These are phyloP conservation scores for Mycena crocata DNA, from an alignment of 768 basidiomycete species.

Conservation along the genomic window DNA sequence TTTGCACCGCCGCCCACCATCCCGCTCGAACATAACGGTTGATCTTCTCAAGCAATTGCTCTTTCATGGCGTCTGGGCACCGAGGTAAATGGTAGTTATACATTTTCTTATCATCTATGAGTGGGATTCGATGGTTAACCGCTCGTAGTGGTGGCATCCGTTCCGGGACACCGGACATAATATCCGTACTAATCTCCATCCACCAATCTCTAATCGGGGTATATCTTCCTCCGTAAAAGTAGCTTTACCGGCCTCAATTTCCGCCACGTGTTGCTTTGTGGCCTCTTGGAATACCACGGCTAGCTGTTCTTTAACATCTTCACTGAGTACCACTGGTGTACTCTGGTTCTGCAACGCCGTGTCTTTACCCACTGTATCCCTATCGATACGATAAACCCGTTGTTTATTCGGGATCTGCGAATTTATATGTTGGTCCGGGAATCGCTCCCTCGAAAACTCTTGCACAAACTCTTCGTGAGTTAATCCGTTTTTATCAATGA, in stretches of 20 bases:
- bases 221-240: constrained; percentile 24
- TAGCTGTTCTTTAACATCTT: background rate
- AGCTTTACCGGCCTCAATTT: background rate
- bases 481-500: background rate
- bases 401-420: background rate
- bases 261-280: background rate
- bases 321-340: background rate
- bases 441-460: background rate
- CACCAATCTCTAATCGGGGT: constrained; percentile 33
- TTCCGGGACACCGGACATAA: constrained; percentile 36
- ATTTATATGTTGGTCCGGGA: background rate
- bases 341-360: no score
- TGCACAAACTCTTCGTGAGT: background rate
- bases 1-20: constrained; percentile 47
- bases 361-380: no score
- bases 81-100: constrained; percentile 45
- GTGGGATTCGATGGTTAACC: constrained; percentile 53
- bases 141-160: constrained; percentile 47
- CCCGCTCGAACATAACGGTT: no score
- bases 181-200: constrained; percentile 37
- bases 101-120: constrained; percentile 46
- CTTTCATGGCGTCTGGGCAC: constrained; percentile 46
- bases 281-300: background rate
- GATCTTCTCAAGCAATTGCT: constrained; percentile 46
- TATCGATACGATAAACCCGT: no score